Percentiles rank a stretch among this genome's conserved stretches.
Evolutionary conservation across 495 filamentous ascomycete species (phyloP).

Genomic region (Gamarada debralockiae): DNA sequence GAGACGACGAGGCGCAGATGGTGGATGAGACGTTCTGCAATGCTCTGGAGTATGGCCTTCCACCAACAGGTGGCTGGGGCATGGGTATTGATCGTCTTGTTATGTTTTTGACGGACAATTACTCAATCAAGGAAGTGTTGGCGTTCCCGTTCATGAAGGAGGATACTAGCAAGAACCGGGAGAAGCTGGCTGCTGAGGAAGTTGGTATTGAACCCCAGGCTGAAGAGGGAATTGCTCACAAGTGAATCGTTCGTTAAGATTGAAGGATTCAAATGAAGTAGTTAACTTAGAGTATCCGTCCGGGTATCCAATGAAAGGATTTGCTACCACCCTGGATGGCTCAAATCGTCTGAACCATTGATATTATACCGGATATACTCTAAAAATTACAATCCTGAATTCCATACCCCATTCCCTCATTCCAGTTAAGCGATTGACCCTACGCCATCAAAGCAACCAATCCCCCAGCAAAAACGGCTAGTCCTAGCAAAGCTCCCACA

Average conservation of each 20-base stretch:
- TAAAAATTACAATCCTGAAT: no score
- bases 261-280: no score
- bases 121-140: slow-evolving; percentile 93
- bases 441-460: slow-evolving; percentile 16
- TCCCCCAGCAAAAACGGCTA: slow-evolving; percentile 8
- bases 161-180: slow-evolving; percentile 14
- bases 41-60: slow-evolving; percentile 74
- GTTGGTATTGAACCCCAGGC: slow-evolving; percentile 54
- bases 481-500: slow-evolving; percentile 4
- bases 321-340: no score
- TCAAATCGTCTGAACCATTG: no score
- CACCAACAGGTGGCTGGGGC: slow-evolving; percentile 94
- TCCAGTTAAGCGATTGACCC: no score
- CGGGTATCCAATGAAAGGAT: no score
- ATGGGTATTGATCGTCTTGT: slow-evolving; percentile 91
- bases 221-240: slow-evolving; percentile 53
- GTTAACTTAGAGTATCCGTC: no score
- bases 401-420: no score
- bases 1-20: slow-evolving; percentile 94
- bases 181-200: slow-evolving; percentile 59
- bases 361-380: no score
- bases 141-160: slow-evolving; percentile 72
- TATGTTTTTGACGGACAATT: slow-evolving; percentile 97
- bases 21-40: slow-evolving; percentile 93
- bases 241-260: no score